Base-by-base conservation (phyloP, 495 filamentous ascomycete species). In the Astrocystis sublimbata region DNA sequence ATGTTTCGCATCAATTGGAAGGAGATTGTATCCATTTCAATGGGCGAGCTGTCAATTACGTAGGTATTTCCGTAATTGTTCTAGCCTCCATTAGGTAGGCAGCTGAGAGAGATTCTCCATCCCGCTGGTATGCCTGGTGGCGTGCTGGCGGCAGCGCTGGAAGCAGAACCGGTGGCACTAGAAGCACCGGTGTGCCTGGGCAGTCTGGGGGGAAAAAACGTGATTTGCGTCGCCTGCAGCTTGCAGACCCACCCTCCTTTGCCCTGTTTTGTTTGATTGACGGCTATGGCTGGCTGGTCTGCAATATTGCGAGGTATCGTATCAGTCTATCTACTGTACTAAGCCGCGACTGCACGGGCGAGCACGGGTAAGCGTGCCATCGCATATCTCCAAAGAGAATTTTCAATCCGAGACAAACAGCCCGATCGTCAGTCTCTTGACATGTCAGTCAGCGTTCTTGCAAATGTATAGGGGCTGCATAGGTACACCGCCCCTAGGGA, bases 141-240 rank as follows among this genome's bases (percentile, higher is more conserved):
- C n/a, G n/a, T 6, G 33, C 49, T 52, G 28, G 23, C 6, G 30
- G 23, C 53, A 19, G 36, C 36, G 23, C 3, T 24, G 53, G 19
- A 15, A 40, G 36, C 43, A 24, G 35, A 24, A 23, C 36, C 53
- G 36, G 38, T 38, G 56, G 43, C 56, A 49, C 45, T 35, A 59
- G 31, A 47, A 49, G 56, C 56, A 49, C 40, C 45, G 47, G 59
- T 21, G 47, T 55, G 40, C 47, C 59, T 53, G 59, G 47, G 38
- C 49, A 53, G 59, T 61, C 50, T 55, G 59, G 59, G 59, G 59
- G 59, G 59, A 50, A 61, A 61, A 59, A 61, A 61, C 59, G 59
- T 61, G 59, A 61, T 61, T 54, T 31, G 59, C 38, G 50, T 13
- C 36, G 50, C 26, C 59, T 61, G 59, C 47, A 54, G 59, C 49